Evolutionary conservation across 2,329 filamentous ascomycete species (phyloP), one percentile per base, ranked within the genome.

Genomic region (Hyphodiscus sp.): DNA sequence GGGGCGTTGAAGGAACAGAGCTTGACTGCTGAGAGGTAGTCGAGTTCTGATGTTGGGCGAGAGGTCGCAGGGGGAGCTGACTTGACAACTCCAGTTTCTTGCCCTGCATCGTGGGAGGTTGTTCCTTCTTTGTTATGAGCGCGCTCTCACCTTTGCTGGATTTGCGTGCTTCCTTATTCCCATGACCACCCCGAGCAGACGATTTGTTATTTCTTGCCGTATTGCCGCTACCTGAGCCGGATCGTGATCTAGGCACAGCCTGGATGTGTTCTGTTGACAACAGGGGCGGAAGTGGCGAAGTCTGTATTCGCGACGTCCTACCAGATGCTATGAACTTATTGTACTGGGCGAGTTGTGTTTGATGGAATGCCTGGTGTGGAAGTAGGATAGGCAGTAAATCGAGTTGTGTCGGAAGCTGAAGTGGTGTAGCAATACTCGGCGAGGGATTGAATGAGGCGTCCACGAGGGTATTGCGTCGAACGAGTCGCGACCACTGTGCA

Each of bases 1-100:
- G 89, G 9, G 92, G 94, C 2, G 92, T 97, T 1, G 92, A 95
- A 1, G 92, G 92, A 47, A 96, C 89, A 9, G 92, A 97, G 68
- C 80, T 95, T 20, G 92, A 95, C 67, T 95, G 82, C 50, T 83
- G 82, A 46, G 76, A 79, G 54, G 72, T 72, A 59, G 46, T 68
- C 60, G 60, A 81, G 71, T 58, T 78, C 72, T 55, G 76, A 73
- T 60, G 78, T 72, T 68, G 73, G 60, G 63, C 61, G 46, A 64
- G 59, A 56, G 64, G 61, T 62, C 63, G 60, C 50, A 61, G 45
- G 30, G 65, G 63, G 20, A 63, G 58, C 47, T 63, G 59, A 54
- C 63, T 62, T 20, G 60, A 55, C 51, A 65, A 47, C 43, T 67
- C 65, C 54, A 66, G 58, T 50, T 67, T 68, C 57, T 68, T 67